A percentile compares a stretch with the other conserved stretches of the same genome.
These are phyloP conservation scores for Heracleum sosnowskyi DNA, from an alignment of 129 eudicot species.

Conservation along the genomic window DNA sequence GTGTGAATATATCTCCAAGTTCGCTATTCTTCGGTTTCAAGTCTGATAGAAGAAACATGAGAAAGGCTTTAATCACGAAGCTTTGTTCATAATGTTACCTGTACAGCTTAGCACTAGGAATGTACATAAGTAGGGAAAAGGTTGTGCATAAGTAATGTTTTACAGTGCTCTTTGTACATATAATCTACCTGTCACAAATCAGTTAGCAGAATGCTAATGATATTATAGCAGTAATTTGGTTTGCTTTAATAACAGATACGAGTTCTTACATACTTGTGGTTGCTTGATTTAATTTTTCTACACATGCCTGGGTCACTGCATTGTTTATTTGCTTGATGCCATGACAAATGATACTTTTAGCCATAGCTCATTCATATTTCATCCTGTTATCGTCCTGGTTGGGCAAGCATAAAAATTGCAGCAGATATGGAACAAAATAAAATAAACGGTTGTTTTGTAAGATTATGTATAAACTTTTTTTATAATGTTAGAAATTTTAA, in stretches of 20 bases:
- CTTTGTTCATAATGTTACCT: neutral
- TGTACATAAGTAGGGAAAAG: slow-evolving; percentile 11
- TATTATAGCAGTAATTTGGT: neutral
- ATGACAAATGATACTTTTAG: too few species aligned
- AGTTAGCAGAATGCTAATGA: neutral
- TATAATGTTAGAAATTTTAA: too few species aligned
- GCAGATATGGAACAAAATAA: too few species aligned
- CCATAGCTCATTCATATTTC: too few species aligned
- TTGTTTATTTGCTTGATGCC: neutral
- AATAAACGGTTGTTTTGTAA: too few species aligned
- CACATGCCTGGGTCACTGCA: neutral
- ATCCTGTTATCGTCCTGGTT: too few species aligned
- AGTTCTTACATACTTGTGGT: neutral
- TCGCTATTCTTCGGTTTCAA: neutral
- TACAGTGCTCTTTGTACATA: neutral
- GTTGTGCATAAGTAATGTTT: slow-evolving; percentile 5
- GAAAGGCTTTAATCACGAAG: neutral
- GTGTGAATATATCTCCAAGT: slow-evolving; percentile 14
- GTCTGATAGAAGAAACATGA: neutral
- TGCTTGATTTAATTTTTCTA: neutral
- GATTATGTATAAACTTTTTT: too few species aligned
- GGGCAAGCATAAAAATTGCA: too few species aligned
- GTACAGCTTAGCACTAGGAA: slow-evolving; percentile 4
- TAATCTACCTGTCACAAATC: neutral
- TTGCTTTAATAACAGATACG: neutral